A percentile compares a stretch with the other conserved stretches of the same genome.
Evolutionary conservation across 2,329 filamentous ascomycete species (phyloP).

Genomic region (Pyrenophora tritici-repentis): DNA sequence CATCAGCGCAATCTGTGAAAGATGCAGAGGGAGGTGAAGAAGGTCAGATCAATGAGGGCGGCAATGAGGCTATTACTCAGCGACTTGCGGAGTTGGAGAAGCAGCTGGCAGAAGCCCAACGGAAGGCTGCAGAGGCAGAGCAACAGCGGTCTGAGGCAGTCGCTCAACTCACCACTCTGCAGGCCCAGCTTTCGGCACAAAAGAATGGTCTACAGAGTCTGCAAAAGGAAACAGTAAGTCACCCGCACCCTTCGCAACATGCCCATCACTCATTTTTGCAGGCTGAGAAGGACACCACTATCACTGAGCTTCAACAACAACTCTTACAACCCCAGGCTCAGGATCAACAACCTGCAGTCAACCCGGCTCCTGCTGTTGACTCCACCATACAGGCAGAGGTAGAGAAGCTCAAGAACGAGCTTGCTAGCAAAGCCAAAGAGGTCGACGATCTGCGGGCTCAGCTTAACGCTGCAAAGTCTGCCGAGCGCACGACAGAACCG

Average conservation of each 20-base stretch:
- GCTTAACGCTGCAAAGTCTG: constrained; percentile 31
- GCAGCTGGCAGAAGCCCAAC: constrained; percentile 43
- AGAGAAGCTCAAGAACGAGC: constrained; percentile 41
- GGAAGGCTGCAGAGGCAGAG: constrained; percentile 34
- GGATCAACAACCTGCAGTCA: constrained; percentile 15
- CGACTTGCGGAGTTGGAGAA: constrained; percentile 46
- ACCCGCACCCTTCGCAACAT: not conserved
- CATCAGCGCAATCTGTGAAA: constrained; percentile 46
- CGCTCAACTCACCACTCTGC: constrained; percentile 42
- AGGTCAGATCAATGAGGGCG: constrained; percentile 50
- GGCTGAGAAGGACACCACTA: constrained; percentile 49
- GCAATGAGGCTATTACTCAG: constrained; percentile 27
- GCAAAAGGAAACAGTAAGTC: constrained; percentile 61
- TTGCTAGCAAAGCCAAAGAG: constrained; percentile 53
- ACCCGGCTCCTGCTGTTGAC: constrained; percentile 4
- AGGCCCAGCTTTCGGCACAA: constrained; percentile 54
- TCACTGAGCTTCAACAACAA: constrained; percentile 43
- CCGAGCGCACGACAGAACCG: not conserved
- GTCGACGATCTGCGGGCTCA: constrained; percentile 51
- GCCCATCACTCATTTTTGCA: constrained; percentile 24
- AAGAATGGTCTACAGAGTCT: constrained; percentile 67
- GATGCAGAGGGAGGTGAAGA: constrained; percentile 52
- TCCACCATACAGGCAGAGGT: constrained; percentile 22
- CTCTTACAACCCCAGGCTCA: constrained; percentile 36
- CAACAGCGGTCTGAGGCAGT: constrained; percentile 47